Evolutionary conservation across 805 yeast genomes (phyloP).

Genomic region (Zygosaccharomyces kombuchaensis): DNA sequence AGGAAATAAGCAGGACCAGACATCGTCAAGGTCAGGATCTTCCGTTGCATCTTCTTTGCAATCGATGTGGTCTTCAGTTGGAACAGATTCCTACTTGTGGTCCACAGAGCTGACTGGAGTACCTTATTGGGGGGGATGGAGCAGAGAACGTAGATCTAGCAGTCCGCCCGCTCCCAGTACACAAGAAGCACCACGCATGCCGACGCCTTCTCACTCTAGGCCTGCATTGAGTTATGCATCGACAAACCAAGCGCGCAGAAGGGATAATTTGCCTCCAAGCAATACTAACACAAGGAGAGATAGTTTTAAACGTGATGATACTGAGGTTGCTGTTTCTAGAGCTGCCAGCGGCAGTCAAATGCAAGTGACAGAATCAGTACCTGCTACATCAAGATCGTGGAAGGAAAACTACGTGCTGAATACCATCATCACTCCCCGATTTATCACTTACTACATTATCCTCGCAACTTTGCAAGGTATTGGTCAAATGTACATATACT

Average conservation of each 20-base stretch:
- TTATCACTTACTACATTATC: constrained; percentile 50
- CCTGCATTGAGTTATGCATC: constrained; percentile 10
- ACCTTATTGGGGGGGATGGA: constrained; percentile 32
- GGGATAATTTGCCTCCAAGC: constrained; percentile 7
- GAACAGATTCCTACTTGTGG: constrained; percentile 24
- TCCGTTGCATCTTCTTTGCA: constrained; percentile 14
- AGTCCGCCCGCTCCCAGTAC: not conserved
- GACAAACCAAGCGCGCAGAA: constrained; percentile 6
- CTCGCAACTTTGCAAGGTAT: constrained; percentile 56
- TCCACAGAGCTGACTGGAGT: constrained; percentile 25
- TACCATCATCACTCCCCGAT: constrained; percentile 35
- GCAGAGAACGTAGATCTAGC: constrained; percentile 13
- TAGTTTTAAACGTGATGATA: constrained; percentile 11
- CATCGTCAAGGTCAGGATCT: constrained; percentile 9
- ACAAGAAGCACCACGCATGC: not conserved
- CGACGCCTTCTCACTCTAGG: constrained; percentile 3
- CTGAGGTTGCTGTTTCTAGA: not conserved
- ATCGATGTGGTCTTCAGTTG: constrained; percentile 12
- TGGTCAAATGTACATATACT: constrained; percentile 68
- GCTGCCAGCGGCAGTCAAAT: not conserved
- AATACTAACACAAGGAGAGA: constrained; percentile 1
- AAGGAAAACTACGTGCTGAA: constrained; percentile 16
- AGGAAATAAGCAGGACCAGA: constrained; percentile 3
- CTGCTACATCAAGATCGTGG: constrained; percentile 6
- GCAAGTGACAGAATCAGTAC: not conserved